Base-by-base conservation (phyloP, 108 stramenopile genomes). In the Skeletonema tropicum region DNA sequence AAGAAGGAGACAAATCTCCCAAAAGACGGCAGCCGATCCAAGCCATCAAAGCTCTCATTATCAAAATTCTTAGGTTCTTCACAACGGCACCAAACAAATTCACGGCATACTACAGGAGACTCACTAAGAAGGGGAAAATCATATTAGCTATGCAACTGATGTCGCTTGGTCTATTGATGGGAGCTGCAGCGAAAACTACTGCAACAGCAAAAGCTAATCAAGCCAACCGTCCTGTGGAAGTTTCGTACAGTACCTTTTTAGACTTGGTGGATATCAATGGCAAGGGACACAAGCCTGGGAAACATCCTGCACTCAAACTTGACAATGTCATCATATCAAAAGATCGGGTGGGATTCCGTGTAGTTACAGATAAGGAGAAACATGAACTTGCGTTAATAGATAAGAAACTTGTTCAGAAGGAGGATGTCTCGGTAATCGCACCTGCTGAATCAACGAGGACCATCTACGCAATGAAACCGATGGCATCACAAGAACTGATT, bases 191-290 rank as follows among this genome's bases (percentile, higher is more conserved):
- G 17, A 76, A 76, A 57, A 64, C 25, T 13, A 63, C 75, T 2
- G 36, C 26, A 31, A 61, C 61, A 19, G 61, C 67, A 5, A 60
- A 39, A 5, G 45, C 67, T 32, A 63, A 38, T 10, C 48, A 45
- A 58, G 76, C 77, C 59, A 75, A 70, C 32, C 74, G 83, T 23
- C 89, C 88, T 4, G 74, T 89, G 21, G 91, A 93, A 70, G 68
- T 93, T 14, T 59, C 85, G 0, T 93, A 91, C 81, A 88, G 86
- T 57, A 79, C 67, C 19, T 94, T 94, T 69, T 71, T 93, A 76
- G 89, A 91, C 61, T 75, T 93, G 39, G 85, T 83, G 4, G 90
- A 89, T 48, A 61, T 77, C 39, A 86, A 77, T 42, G 79, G 77
- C 21, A 81, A 79, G 68, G 73, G 79, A 38, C 77, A 77, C 42